phyloP scores from a whole-genome alignment of 371 early-diverging fungal species.

The Capillidium rhysosporum region DNA sequence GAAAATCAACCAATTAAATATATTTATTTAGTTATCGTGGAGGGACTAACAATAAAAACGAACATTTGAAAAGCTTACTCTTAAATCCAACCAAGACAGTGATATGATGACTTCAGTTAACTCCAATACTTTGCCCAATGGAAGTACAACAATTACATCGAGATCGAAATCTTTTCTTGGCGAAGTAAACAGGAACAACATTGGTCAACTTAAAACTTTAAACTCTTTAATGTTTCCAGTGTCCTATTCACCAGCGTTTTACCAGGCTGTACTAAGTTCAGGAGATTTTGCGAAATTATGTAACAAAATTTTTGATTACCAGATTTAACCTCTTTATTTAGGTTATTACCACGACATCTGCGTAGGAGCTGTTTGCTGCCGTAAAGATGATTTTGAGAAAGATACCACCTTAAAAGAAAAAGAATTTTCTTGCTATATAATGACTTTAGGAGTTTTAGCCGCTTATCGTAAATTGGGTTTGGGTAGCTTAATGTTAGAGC shows the following conservation, averaged over 20 bases:
- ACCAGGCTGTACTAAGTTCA: conserved; percentile 42
- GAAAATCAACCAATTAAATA: no score
- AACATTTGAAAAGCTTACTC: no score
- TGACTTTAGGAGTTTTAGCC: conserved; percentile 85
- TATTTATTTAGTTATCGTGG: no score
- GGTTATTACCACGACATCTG: conserved; percentile 52
- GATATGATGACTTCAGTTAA: no score
- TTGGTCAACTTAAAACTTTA: conserved; percentile 14
- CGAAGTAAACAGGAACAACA: no score
- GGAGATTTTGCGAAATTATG: conserved; percentile 54
- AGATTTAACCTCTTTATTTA: conserved; percentile 7
- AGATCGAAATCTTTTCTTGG: no score
- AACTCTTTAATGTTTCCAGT: conserved; percentile 77
- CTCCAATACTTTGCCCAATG: no score
- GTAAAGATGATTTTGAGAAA: conserved; percentile 25
- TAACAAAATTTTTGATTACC: conserved; percentile 12
- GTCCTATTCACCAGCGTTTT: conserved; percentile 58
- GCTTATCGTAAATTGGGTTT: conserved; percentile 65
- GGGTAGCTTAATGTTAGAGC: conserved; percentile 33
- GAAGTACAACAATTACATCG: no score
- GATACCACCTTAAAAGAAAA: conserved; percentile 14
- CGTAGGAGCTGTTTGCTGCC: conserved; percentile 80
- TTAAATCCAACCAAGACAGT: no score
- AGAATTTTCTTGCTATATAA: conserved; percentile 50
- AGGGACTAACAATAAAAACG: no score